Percentiles rank a stretch among this genome's conserved stretches.
Conservation (phyloP, 257 asterid genomes). For the Handroanthus guayacan region DNA sequence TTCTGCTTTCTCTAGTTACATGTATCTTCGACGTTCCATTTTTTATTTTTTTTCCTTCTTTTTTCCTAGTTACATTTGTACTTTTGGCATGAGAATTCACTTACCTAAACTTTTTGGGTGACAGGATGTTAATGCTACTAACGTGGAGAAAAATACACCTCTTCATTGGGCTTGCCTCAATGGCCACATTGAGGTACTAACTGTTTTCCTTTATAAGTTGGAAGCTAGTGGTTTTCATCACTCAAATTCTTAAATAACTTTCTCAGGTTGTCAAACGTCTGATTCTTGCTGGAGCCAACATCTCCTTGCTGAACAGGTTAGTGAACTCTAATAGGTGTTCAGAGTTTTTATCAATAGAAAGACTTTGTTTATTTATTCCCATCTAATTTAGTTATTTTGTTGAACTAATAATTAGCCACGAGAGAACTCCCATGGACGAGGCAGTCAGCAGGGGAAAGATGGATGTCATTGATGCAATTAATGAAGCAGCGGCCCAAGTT, state of each 20-base stretch:
- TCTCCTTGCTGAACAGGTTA: conserved; percentile 77
- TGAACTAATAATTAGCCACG: conserved; percentile 60
- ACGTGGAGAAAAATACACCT: conserved; percentile 82
- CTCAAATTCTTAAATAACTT: neutral
- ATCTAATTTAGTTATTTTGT: conserved; percentile 28
- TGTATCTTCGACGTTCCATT: neutral
- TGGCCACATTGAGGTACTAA: conserved; percentile 79
- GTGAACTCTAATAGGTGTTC: conserved; percentile 5
- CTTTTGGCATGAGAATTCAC: neutral
- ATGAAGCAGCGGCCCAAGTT: conserved; percentile 69
- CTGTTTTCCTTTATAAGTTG: neutral
- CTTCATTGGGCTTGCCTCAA: conserved; percentile 98
- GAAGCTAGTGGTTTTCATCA: neutral
- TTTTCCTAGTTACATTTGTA: neutral
- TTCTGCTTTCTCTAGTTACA: neutral
- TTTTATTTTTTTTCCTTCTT: too few species aligned
- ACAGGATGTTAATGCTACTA: conserved; percentile 88
- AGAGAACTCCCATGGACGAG: conserved; percentile 92
- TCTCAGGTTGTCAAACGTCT: conserved; percentile 74
- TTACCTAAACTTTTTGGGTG: neutral
- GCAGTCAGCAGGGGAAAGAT: conserved; percentile 68
- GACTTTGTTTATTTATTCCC: neutral
- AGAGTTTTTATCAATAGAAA: neutral
- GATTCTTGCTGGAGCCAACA: conserved; percentile 80
- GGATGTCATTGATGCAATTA: conserved; percentile 75